phyloP scores from a whole-genome alignment of 306 rosid species.

The Quillaja saponaria region DNA sequence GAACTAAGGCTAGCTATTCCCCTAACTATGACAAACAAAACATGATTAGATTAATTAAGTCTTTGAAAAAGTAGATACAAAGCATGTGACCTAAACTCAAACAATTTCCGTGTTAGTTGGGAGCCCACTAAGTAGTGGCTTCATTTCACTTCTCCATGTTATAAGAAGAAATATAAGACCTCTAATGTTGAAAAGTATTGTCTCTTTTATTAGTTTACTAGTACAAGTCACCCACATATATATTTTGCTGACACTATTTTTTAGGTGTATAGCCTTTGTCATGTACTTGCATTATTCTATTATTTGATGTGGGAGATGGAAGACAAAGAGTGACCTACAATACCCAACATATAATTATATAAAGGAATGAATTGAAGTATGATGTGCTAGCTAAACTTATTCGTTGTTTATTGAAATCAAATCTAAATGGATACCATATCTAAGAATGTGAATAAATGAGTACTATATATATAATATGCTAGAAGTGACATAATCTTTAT shows the following conservation, averaged over 20 bases:
- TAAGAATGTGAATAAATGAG: slow-evolving; percentile 40
- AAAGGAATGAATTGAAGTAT: slow-evolving; percentile 17
- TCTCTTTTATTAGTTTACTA: slow-evolving; percentile 36
- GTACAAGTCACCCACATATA: slow-evolving; percentile 35
- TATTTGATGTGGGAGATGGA: slow-evolving; percentile 1
- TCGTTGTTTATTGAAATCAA: slow-evolving; percentile 23
- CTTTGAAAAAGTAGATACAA: slow-evolving; percentile 46
- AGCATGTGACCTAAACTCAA: slow-evolving; percentile 43
- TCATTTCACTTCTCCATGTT: slow-evolving; percentile 34
- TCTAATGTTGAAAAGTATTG: slow-evolving; percentile 30
- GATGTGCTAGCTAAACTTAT: not conserved
- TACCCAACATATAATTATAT: slow-evolving; percentile 15
- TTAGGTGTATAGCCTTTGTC: slow-evolving; percentile 33
- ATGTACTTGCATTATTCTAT: slow-evolving; percentile 23
- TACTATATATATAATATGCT: no score
- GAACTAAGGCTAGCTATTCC: slow-evolving; percentile 51
- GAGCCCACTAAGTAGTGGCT: slow-evolving; percentile 56
- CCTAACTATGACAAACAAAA: slow-evolving; percentile 45
- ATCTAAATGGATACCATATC: slow-evolving; percentile 39
- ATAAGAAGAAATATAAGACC: slow-evolving; percentile 32
- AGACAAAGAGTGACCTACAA: not conserved
- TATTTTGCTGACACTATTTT: slow-evolving; percentile 33
- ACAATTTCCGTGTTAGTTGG: slow-evolving; percentile 47
- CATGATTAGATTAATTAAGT: slow-evolving; percentile 39
- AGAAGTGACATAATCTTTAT: no score